These are phyloP conservation scores for Pisolithus microcarpus DNA, from an alignment of 768 basidiomycete genomes.

Conservation along the genomic window DNA sequence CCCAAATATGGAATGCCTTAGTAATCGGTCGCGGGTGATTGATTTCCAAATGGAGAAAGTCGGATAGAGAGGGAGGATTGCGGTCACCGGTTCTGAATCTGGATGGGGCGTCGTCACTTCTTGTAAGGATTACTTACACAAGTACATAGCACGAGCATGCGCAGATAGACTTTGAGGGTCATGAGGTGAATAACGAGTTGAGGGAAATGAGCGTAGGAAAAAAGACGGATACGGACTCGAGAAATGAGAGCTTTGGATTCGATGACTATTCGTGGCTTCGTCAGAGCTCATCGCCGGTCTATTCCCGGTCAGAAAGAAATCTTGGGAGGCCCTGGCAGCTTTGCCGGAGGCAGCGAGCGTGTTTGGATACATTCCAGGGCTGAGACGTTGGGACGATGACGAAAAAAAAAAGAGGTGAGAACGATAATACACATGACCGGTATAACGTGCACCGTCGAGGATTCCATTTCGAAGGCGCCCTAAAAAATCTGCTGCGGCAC, in stretches of 20 bases:
- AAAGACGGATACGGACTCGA: neutral
- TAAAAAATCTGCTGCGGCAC: neutral
- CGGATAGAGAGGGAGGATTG: neutral
- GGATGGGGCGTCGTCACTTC: neutral
- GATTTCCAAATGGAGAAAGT: slow-evolving; percentile 1
- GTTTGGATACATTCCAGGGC: neutral
- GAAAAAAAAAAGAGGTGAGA: neutral
- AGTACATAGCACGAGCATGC: slow-evolving; percentile 3
- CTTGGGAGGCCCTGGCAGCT: neutral
- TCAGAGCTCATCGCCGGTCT: neutral
- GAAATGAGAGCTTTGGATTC: neutral
- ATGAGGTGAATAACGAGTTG: slow-evolving; percentile 2
- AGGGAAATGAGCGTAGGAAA: slow-evolving; percentile 1
- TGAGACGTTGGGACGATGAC: neutral
- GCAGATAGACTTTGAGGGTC: slow-evolving; percentile 6
- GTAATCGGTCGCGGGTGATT: neutral
- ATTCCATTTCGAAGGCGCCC: no score
- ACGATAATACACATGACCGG: no score
- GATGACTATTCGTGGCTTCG: no score
- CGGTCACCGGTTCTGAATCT: no score
- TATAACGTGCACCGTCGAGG: no score
- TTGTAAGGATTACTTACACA: no score
- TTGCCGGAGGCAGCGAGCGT: neutral
- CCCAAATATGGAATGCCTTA: neutral
- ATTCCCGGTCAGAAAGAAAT: neutral